phyloP scores from a whole-genome alignment of 805 yeast genomes.

The Lachancea sp. region DNA sequence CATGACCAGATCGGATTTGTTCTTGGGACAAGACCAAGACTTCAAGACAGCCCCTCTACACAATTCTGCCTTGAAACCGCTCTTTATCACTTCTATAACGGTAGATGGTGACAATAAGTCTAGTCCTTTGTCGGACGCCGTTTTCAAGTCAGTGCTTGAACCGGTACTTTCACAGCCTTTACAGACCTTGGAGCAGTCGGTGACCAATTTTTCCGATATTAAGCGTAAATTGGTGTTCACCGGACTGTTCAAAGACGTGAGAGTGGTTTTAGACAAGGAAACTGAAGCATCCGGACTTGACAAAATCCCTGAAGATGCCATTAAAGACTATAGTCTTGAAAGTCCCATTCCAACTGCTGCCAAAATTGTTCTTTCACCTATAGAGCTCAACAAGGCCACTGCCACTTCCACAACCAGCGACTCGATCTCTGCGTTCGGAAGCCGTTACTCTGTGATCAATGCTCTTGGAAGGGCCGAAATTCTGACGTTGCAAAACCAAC shows the following conservation, averaged over 20 bases:
- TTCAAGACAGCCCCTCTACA: background rate
- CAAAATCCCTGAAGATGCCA: constrained; percentile 6
- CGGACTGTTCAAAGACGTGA: constrained; percentile 40
- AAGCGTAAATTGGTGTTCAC: constrained; percentile 37
- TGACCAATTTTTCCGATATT: constrained; percentile 33
- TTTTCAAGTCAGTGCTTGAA: constrained; percentile 41
- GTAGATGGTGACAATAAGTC: constrained; percentile 17
- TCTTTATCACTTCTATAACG: constrained; percentile 17
- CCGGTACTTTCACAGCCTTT: constrained; percentile 42
- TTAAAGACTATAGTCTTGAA: constrained; percentile 34
- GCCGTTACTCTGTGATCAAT: constrained; percentile 39
- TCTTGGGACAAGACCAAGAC: background rate
- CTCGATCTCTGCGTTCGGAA: constrained; percentile 31
- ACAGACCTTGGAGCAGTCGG: constrained; percentile 34
- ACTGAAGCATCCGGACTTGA: constrained; percentile 7
- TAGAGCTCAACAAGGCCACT: constrained; percentile 24
- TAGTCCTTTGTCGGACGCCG: constrained; percentile 36
- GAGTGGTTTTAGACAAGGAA: constrained; percentile 39
- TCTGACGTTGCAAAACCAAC: constrained; percentile 40
- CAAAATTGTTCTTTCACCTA: constrained; percentile 36
- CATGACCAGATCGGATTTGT: background rate
- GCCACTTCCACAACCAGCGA: constrained; percentile 33
- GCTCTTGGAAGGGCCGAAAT: constrained; percentile 54
- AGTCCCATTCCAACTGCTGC: constrained; percentile 42
- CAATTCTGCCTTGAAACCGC: constrained; percentile 16